Evolutionary conservation across 768 basidiomycete genomes (phyloP), one percentile per base, ranked within the genome.

Genomic region (Tulasnella sp.): DNA sequence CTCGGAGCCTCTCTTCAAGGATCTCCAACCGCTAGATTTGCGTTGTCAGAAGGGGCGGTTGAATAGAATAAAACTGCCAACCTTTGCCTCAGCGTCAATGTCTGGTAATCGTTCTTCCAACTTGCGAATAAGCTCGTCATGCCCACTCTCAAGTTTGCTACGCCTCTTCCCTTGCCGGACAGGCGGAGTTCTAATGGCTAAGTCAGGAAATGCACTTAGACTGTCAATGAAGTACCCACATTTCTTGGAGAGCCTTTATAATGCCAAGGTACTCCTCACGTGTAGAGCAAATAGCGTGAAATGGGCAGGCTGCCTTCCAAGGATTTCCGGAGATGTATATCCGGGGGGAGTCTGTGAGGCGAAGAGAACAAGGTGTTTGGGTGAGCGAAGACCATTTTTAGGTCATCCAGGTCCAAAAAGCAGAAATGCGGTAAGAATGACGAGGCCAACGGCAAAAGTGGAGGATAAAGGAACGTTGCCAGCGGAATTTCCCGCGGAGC

Each of bases 241-340:
- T 59, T 9, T 59, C 79, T 77, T 89, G 90, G 75, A 94, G 78
- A 64, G 83, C 82, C 75, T 88, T 87, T 72, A 93, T 83, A 59
- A 87, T 78, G 5, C 81, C 82, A n/a, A 87, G 71, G 77, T 93
- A 94, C 77, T 94, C 91, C 66, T 88, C 88, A 62, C 85, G 84
- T 16, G 90, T 89, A 3, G 90, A 89, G 16, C 90, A 86, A 68
- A 90, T 80, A 12, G 88, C 84, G 76, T 88, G 84, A 77, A 94
- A 90, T 17, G 89, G 89, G 37, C 91, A 88, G 9, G 88, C 87
- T 52, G 89, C 88, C 82, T 94, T 95, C 92, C 91, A 95, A 26
- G 93, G 93, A 79, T 95, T 95, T 16, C 90, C 91, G 39, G 92
- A 94, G 42, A 86, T 81, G 77, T 92, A 95, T 68, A 94, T 81